These are phyloP conservation scores for Cinchona pubescens DNA, from an alignment of 257 asterid species.

Conservation along the genomic window DNA sequence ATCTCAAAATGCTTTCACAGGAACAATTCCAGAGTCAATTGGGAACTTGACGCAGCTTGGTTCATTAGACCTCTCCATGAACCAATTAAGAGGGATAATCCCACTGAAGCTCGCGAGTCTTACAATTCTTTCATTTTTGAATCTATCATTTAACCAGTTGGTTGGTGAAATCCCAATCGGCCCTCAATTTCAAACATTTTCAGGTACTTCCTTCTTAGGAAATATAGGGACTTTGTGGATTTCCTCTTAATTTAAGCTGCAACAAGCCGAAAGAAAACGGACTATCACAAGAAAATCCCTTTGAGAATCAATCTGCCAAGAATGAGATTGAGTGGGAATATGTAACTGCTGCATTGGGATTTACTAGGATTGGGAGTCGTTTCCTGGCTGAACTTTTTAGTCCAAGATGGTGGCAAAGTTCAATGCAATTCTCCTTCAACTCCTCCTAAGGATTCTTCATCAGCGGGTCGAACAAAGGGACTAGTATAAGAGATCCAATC, in stretches of 20 bases:
- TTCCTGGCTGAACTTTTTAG: not conserved
- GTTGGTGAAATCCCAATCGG: constrained; percentile 46
- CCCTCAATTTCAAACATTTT: constrained; percentile 41
- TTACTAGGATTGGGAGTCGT: constrained; percentile 5
- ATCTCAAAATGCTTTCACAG: constrained; percentile 47
- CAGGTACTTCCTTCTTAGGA: constrained; percentile 34
- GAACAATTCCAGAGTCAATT: constrained; percentile 47
- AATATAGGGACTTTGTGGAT: constrained; percentile 17
- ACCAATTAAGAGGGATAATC: constrained; percentile 39
- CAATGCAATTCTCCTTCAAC: not conserved
- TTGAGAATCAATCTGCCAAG: not conserved
- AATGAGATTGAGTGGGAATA: constrained; percentile 8
- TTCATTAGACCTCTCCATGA: constrained; percentile 51
- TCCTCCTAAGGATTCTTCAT: not conserved
- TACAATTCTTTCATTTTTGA: constrained; percentile 45
- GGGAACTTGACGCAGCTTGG: constrained; percentile 48
- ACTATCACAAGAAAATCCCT: not conserved
- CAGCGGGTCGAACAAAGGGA: not conserved
- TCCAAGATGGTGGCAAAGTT: constrained; percentile 12
- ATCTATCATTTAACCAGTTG: constrained; percentile 42
- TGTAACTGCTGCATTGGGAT: constrained; percentile 9
- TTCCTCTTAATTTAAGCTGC: constrained; percentile 7
- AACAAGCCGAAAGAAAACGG: not conserved
- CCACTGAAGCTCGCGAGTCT: constrained; percentile 43
- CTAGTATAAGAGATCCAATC: constrained; percentile 1